A percentile compares a stretch with the other conserved stretches of the same genome.
phyloP scores from a whole-genome alignment of 176 grass and related monocot species.

The Lolium rigidum region DNA sequence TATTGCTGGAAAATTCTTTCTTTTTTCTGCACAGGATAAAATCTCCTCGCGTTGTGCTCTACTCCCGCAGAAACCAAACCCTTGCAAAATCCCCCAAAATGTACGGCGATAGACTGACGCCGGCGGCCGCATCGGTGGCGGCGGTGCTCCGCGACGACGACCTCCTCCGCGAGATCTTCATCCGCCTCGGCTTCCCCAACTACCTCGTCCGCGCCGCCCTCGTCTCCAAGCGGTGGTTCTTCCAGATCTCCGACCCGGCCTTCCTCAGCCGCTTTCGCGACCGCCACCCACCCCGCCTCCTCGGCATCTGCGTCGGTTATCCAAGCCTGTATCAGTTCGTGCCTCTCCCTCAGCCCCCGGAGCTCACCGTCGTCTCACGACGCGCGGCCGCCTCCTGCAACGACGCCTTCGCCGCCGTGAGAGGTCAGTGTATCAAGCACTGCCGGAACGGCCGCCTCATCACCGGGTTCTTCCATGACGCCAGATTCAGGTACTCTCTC shows the following conservation, averaged over 20 bases:
- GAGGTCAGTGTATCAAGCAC: neutral
- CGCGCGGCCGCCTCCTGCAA: neutral
- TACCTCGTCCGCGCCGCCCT: conserved; percentile 3
- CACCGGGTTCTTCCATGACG: neutral
- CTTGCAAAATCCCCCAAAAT: neutral
- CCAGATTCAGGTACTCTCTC: neutral
- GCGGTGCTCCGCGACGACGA: neutral
- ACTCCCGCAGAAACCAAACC: no score
- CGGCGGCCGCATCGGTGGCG: conserved; percentile 12
- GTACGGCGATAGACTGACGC: neutral
- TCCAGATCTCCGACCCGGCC: neutral
- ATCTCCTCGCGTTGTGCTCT: no score
- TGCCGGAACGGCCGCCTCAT: conserved; percentile 3
- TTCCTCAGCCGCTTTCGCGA: neutral
- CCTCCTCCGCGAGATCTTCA: neutral
- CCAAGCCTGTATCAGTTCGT: neutral
- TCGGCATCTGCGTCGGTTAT: neutral
- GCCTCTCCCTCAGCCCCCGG: neutral
- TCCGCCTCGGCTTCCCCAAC: conserved; percentile 19
- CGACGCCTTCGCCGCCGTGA: neutral
- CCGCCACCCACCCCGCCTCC: neutral
- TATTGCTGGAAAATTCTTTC: no score
- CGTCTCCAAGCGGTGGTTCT: neutral
- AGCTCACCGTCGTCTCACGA: neutral
- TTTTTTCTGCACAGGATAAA: no score